A percentile compares a stretch with the other conserved stretches of the same genome.
phyloP scores from a whole-genome alignment of 192 early-diverging fungal genomes.

The Pilobolus umbonatus region DNA sequence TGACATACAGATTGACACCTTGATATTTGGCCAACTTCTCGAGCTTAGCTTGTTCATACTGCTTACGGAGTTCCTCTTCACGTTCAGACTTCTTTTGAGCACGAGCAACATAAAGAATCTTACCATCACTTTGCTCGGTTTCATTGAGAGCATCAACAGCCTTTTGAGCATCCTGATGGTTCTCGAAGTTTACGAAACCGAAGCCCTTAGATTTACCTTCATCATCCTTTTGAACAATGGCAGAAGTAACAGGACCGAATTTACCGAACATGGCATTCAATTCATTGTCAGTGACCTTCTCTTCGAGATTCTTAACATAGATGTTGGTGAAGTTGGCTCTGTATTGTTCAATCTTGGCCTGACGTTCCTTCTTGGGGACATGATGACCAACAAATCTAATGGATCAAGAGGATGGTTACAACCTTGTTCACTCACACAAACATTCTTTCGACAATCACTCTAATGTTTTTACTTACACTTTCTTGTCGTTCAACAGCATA shows the following conservation, averaged over 20 bases:
- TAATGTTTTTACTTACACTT: conserved; percentile 53
- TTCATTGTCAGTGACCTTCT: conserved; percentile 73
- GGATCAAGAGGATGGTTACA: too few relatives aligned
- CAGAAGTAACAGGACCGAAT: conserved; percentile 83
- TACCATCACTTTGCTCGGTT: conserved; percentile 76
- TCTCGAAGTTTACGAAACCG: conserved; percentile 95
- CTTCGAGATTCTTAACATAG: conserved; percentile 94
- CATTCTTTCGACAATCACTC: not conserved
- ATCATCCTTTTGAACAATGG: conserved; percentile 72
- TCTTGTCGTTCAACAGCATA: conserved; percentile 98
- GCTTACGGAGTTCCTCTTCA: conserved; percentile 90
- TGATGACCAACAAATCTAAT: conserved; percentile 73
- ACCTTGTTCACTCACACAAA: not conserved
- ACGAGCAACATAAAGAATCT: conserved; percentile 92
- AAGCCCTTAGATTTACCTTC: conserved; percentile 86
- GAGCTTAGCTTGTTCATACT: conserved; percentile 93
- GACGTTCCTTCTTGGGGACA: conserved; percentile 87
- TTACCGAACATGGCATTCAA: conserved; percentile 73
- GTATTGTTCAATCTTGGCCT: conserved; percentile 83
- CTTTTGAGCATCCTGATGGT: conserved; percentile 81
- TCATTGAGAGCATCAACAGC: conserved; percentile 95
- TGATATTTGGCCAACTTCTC: conserved; percentile 99
- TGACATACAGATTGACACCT: conserved; percentile 97
- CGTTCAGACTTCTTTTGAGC: conserved; percentile 99
- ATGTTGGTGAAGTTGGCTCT: conserved; percentile 95